These are phyloP conservation scores for Rosellinia necatrix DNA, from an alignment of 2,329 filamentous ascomycete genomes.

Conservation along the genomic window DNA sequence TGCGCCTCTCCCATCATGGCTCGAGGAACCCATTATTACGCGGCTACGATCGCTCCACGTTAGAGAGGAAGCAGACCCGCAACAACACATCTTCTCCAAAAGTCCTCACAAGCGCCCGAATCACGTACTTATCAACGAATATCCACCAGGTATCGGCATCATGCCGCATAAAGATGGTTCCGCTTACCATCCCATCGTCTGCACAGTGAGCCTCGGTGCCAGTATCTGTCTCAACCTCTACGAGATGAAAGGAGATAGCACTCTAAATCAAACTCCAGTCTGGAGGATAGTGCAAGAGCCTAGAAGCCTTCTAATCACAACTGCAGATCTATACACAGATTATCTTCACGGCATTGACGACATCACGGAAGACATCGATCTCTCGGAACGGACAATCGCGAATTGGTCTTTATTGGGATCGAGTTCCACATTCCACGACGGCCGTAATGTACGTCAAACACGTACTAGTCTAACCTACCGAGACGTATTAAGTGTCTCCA, in stretches of 20 bases:
- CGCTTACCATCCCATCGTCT: conserved; percentile 86
- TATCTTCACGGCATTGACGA: conserved; percentile 78
- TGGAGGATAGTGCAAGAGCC: conserved; percentile 79
- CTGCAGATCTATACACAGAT: conserved; percentile 67
- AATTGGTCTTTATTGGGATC: conserved; percentile 74
- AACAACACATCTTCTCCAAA: conserved; percentile 55
- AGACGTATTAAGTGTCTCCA: conserved; percentile 83
- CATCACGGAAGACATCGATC: conserved; percentile 65
- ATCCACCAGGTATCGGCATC: conserved; percentile 85
- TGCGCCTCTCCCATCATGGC: conserved; percentile 74
- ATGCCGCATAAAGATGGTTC: conserved; percentile 95
- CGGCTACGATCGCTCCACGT: conserved; percentile 59
- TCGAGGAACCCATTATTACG: conserved; percentile 70
- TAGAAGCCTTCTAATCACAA: conserved; percentile 77
- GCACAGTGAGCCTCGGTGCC: conserved; percentile 84
- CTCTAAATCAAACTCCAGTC: conserved; percentile 55
- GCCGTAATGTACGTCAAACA: conserved; percentile 60
- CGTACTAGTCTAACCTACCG: conserved; percentile 79
- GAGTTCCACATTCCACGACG: conserved; percentile 50
- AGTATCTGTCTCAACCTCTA: conserved; percentile 80
- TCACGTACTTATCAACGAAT: conserved; percentile 94
- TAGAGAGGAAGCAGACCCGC: conserved; percentile 34
- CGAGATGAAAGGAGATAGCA: conserved; percentile 64
- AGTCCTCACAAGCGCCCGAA: conserved; percentile 82
- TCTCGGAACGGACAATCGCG: conserved; percentile 65